Evolutionary conservation across 2,329 filamentous ascomycete genomes (phyloP), one percentile per base, ranked within the genome.

Genomic region (Fusarium azukiicola): DNA sequence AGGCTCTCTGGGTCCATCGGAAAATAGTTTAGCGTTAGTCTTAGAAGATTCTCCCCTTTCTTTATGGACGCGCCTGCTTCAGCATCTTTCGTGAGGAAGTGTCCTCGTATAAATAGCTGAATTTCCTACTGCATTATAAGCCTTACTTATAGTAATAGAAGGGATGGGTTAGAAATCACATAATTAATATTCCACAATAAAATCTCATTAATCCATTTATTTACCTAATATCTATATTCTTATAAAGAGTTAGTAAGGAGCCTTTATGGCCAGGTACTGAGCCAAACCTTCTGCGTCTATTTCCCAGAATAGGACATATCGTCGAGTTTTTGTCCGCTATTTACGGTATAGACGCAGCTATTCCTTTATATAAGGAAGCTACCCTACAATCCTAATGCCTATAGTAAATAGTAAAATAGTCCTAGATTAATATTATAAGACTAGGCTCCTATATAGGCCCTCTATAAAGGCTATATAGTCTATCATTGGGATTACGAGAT

Each of bases 171-270:
- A 1, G 47, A 17, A 27, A 11, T 61, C 6, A 73, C 71, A n/a
- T 73, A 73, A 21, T 73, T 49, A 14, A 73, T 69, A 32, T 73
- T 69, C 71, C 46, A 69, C 47, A 66, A 73, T 10, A 73, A 36
- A 16, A 73, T 63, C 32, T 73, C 66, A 38, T 73, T 69, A 36
- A 73, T 73, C 71, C 66, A 73, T 69, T 73, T 46, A n/a, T 64
- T 68, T 5, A 73, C 71, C 66, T 46, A 73, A 32, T 69, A 69
- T 50, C 71, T 68, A 36, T 73, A 69, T 38, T 69, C 71, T 73
- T 52, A 14, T 8, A n/a, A 4, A 44, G n/a, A 19, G 63, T 68
- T 38, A 72, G 63, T 61, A 46, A 47, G 40, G 17, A 47, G 52
- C 13, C 27, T 49, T 50, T 21, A 50, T 17, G 13, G 58, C 38